Conservation (phyloP, 2,329 filamentous ascomycete species). For the Clarireedia hainanense region DNA sequence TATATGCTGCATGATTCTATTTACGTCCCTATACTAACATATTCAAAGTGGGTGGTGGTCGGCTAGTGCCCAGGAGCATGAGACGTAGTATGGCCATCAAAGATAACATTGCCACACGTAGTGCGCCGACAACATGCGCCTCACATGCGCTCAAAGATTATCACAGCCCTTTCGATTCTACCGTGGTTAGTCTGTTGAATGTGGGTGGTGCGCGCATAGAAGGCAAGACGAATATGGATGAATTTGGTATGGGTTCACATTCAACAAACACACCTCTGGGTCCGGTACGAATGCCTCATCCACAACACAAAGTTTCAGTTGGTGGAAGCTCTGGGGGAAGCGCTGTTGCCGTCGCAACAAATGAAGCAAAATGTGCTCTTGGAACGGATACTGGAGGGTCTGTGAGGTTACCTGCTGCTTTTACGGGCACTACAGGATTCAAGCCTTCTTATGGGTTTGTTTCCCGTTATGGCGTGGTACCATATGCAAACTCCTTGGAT, state of each 20-base stretch:
- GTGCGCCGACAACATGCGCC: constrained; percentile 72
- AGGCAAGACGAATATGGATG: constrained; percentile 89
- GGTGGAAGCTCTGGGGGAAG: constrained; percentile 93
- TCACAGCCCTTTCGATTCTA: constrained; percentile 72
- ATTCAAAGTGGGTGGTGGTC: no score
- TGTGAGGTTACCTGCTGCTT: constrained; percentile 63
- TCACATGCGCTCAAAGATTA: constrained; percentile 67
- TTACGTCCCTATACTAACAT: no score
- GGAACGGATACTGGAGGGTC: constrained; percentile 84
- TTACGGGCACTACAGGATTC: constrained; percentile 59
- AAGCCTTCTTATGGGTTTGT: constrained; percentile 66
- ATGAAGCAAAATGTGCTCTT: constrained; percentile 54
- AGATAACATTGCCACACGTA: constrained; percentile 64
- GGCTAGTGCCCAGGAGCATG: not conserved
- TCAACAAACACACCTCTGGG: constrained; percentile 62
- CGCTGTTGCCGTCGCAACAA: constrained; percentile 69
- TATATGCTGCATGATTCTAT: no score
- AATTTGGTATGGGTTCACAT: constrained; percentile 92
- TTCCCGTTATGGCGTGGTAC: constrained; percentile 61
- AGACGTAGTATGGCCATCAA: constrained; percentile 44
- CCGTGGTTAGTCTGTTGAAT: constrained; percentile 63
- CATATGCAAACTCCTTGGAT: constrained; percentile 68
- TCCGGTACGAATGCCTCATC: constrained; percentile 38
- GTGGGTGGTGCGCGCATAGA: constrained; percentile 51
- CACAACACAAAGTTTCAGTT: constrained; percentile 43